Percentiles rank a stretch among this genome's conserved stretches.
phyloP scores from a whole-genome alignment of 1,284 basidiomycete genomes.

The Ceratobasidium papillatum region DNA sequence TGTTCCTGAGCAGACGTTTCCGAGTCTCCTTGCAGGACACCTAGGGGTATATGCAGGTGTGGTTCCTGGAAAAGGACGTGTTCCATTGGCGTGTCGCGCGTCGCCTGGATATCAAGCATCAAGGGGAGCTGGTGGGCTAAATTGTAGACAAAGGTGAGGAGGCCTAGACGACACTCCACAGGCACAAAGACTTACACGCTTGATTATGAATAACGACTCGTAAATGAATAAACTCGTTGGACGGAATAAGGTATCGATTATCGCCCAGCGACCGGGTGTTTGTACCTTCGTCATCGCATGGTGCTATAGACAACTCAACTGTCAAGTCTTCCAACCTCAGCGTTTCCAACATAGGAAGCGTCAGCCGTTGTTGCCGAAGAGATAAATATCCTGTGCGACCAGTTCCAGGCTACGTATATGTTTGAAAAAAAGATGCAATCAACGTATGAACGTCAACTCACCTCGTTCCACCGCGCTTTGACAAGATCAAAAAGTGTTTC shows the following conservation, averaged over 20 bases:
- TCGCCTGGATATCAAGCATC: conserved; percentile 9
- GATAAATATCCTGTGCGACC: conserved; percentile 76
- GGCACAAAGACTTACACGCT: neutral
- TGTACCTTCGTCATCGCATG: neutral
- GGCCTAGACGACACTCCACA: neutral
- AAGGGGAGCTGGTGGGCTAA: conserved; percentile 21
- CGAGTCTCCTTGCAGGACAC: neutral
- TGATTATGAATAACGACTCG: conserved; percentile 4
- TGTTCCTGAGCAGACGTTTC: neutral
- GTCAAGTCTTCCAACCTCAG: conserved; percentile 51
- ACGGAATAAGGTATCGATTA: conserved; percentile 28
- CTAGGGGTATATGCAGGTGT: conserved; percentile 21
- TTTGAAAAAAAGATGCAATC: conserved; percentile 2
- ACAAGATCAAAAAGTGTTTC: conserved; percentile 80
- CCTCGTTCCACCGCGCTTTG: conserved; percentile 83
- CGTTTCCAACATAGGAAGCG: conserved; percentile 76
- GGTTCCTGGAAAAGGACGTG: conserved; percentile 35
- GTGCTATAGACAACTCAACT: conserved; percentile 18
- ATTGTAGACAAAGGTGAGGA: neutral
- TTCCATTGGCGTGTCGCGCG: conserved; percentile 29
- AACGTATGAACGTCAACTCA: conserved; percentile 51
- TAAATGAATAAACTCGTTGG: conserved; percentile 23
- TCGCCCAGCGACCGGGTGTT: neutral
- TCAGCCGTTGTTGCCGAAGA: conserved; percentile 77
- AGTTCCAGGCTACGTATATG: conserved; percentile 68